Evolutionary conservation across 2,329 filamentous ascomycete species (phyloP), one percentile per base, ranked within the genome.

Genomic region (Aspergillus nomiae): DNA sequence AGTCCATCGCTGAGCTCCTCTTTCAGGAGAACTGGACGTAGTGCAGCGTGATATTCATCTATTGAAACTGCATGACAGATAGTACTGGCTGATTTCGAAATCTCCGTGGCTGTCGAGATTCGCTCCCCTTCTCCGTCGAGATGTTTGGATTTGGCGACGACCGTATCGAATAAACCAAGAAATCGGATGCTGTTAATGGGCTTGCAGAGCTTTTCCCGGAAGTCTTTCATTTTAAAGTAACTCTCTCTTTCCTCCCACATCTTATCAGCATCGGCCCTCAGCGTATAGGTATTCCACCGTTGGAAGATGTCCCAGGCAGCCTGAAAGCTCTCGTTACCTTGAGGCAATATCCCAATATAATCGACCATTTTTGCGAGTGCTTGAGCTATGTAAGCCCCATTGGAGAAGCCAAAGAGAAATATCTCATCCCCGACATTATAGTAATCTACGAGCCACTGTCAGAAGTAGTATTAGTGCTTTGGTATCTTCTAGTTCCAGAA

Each of bases 381-480:
- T 26, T 46, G 56, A 16, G 43, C 56, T 19, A 43, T 43, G 21
- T 45, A 16, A 14, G 56, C 43, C 10, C 56, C 56, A 14, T 12
- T n/a, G 12, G 56, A 48, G 14, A 48, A 50, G 12, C 56, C 43
- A 12, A 58, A 58, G 4, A 58, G 56, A n/a, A 50, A 58, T 24
- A 58, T 38, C n/a, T 50, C 28, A 24, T 58, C 56, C 12, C 38
- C 45, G 12, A 48, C 12, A 3, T 48, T 48, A 4, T 58, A 58
- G 21, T 24, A 16, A 4, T 51, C 43, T 36, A 4, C 41, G 16
- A 58, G 43, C 56, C 56, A 50, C 56, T 58, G 32, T 36, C 2
- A 7, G 21, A 24, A 36, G 4, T 26, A 30, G 5, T 21, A n/a
- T 58, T 48, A 46, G 43, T 30, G 5, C 4, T 10, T 10, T 21